Base-by-base conservation (phyloP, 768 basidiomycete genomes). In the Rhizopogon vulgaris region DNA sequence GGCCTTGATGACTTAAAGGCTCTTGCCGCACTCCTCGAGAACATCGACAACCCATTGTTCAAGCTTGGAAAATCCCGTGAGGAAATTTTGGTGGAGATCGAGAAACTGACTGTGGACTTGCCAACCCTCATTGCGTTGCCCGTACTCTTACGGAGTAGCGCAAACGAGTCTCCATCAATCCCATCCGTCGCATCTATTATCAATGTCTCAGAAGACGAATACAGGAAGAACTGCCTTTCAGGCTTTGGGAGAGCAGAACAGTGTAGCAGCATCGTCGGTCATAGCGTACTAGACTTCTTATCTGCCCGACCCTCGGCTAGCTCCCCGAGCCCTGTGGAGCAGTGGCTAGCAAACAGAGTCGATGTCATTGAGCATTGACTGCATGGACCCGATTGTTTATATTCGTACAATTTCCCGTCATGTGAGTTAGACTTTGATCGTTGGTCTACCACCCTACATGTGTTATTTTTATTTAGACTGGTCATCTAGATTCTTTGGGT, bases 231-330 rank as follows among this genome's bases (percentile, higher is more conserved):
- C 36, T 90, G 83, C 64, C 68, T 92, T 36, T 70, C 79, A 38
- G 89, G 90, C 18, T 91, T 90, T 63, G 81, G 84, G 12, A 73
- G 86, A 49, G 89, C 88, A 37, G 88, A 90, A 56, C 85, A 89
- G 59, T 87, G 81, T 57, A 81, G 82, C 40, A 68, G 68, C 18
- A 69, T 77, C 4, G 79, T 89, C 43, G 83, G 77, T 3, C 75
- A 76, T 60, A 77, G 77, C 22, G 71, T 87, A 38, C 67, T 83
- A 32, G 75, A 83, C 30, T 70, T 72, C 22, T 67, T 89, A 34
- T 70, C 66, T 18, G 56, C 54, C 22, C 63, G 64, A 41, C 62
- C 64, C 6, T 51, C 51, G 2, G 71, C 74, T 56, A 55, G 73
- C 25, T 66, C 45, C 17, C 48, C 56, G 11, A 56, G 40, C 39